These are phyloP conservation scores for Colletotrichum musae DNA, from an alignment of 2,329 filamentous ascomycete species.

Conservation along the genomic window DNA sequence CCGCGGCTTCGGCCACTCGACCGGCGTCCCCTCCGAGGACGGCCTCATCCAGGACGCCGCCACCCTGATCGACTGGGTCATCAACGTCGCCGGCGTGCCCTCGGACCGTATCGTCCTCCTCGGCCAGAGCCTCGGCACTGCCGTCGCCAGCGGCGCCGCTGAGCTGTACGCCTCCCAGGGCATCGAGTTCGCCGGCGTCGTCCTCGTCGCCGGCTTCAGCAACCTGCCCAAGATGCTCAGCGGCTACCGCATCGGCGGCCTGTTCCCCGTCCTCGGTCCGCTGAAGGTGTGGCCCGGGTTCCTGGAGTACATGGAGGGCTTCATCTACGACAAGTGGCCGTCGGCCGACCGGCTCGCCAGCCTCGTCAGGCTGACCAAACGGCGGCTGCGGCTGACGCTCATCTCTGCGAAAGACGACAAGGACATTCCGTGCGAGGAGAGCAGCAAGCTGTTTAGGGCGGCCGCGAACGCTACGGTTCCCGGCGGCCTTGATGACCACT, in stretches of 20 bases:
- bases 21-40: conserved; percentile 83
- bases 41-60: conserved; percentile 87
- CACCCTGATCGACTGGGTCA: conserved; percentile 80
- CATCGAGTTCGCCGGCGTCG: conserved; percentile 81
- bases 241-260: conserved; percentile 83
- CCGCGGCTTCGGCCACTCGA: conserved; percentile 87
- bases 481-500: conserved; percentile 52
- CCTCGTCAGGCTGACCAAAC: conserved; percentile 66
- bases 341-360: conserved; percentile 76
- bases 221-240: conserved; percentile 80
- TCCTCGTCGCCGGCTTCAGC: conserved; percentile 86
- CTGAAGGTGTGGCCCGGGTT: conserved; percentile 77
- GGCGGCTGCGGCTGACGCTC: conserved; percentile 75
- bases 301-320: conserved; percentile 70
- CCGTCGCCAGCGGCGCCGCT: conserved; percentile 81
- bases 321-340: conserved; percentile 86
- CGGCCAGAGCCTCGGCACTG: conserved; percentile 91
- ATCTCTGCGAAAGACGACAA: conserved; percentile 86
- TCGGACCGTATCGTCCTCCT: conserved; percentile 82
- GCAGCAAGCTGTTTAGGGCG: conserved; percentile 73
- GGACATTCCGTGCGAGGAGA: conserved; percentile 84
- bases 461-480: conserved; percentile 67
- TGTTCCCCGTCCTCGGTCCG: conserved; percentile 84
- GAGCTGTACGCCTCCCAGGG: conserved; percentile 75
- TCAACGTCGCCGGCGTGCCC: conserved; percentile 74